Percentiles rank a stretch among this genome's conserved stretches.
Evolutionary conservation across 768 basidiomycete species (phyloP).

Genomic region (Chlorophyllum brunneum): DNA sequence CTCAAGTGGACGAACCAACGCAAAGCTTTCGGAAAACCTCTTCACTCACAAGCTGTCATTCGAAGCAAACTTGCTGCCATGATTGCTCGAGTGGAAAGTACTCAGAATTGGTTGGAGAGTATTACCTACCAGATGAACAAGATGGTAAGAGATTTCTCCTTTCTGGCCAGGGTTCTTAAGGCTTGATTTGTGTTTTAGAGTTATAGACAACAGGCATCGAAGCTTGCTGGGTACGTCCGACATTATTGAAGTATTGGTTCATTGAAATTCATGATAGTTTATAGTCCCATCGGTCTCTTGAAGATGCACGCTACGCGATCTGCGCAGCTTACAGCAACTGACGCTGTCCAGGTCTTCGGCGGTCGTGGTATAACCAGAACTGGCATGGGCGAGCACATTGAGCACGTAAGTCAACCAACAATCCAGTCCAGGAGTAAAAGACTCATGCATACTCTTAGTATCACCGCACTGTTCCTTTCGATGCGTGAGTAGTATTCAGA

Average conservation of each 20-base stretch:
- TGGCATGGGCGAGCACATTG: conserved; percentile 69
- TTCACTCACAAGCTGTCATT: conserved; percentile 83
- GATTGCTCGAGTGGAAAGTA: conserved; percentile 59
- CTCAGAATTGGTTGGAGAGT: conserved; percentile 80
- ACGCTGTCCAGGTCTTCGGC: conserved; percentile 83
- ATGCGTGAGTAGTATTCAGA: conserved; percentile 37
- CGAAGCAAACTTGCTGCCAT: conserved; percentile 85
- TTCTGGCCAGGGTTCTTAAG: neutral
- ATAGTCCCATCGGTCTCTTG: conserved; percentile 62
- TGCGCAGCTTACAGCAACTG: conserved; percentile 61
- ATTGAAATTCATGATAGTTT: conserved; percentile 1
- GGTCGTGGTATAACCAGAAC: conserved; percentile 84
- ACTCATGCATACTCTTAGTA: conserved; percentile 35
- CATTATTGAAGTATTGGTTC: conserved; percentile 2
- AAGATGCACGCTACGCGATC: conserved; percentile 65
- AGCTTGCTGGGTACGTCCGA: conserved; percentile 62
- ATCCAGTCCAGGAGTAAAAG: conserved; percentile 11
- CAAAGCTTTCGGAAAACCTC: conserved; percentile 86
- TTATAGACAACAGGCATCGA: conserved; percentile 72
- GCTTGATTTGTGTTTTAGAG: conserved; percentile 27
- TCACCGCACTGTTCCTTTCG: conserved; percentile 63
- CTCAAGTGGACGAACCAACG: conserved; percentile 76
- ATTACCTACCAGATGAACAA: conserved; percentile 85
- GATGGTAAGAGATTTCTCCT: conserved; percentile 42
- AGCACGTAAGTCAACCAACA: conserved; percentile 42